Evolutionary conservation across 768 basidiomycete species (phyloP), one percentile per base, ranked within the genome.

Genomic region (Agrocybe pediades): DNA sequence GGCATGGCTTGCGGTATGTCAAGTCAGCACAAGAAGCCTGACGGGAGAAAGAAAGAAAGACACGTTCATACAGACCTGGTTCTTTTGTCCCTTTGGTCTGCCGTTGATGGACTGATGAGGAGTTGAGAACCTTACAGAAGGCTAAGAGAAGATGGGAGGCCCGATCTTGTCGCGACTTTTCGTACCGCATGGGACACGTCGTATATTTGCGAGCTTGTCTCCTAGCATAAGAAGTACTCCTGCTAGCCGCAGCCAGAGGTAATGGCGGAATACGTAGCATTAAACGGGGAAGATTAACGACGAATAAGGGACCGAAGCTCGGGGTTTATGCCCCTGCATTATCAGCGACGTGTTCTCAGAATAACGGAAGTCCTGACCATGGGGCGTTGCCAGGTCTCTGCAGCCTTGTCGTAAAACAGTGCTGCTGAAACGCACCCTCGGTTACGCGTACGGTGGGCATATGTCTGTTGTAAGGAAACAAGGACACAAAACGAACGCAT

Each of bases 1-100:
- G 59, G 58, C 57, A 63, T 62, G 66, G 66, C 62, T 65, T 62
- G 66, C 59, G 60, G 63, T 71, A 67, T 70, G 67, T 67, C 68
- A 71, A 67, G 68, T 68, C 67, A 65, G 58, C 49, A 54, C 58
- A 57, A 62, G 65, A 69, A 66, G 66, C 61, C 20, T 54, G 49
- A 54, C 60, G 53, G 59, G 41, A 56, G 57, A 62, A 61, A 62
- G 59, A 48, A 65, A 59, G 57, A 36, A 36, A 36, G 59, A 58
- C 62, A 64, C 60, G 62, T 66, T 62, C 62, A 66, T 65, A 58
- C 48, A 55, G 53, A 30, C 51, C 9, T 41, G 52, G 46, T 58
- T 62, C 56, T 57, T 57, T 54, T 53, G 57, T 58, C 61, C 62
- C 62, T 61, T 57, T 58, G 49, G 53, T 63, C 55, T 62, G 57